Conservation (phyloP, 1,139 yeast species). For the Lodderomyces orthopsilosis region DNA sequence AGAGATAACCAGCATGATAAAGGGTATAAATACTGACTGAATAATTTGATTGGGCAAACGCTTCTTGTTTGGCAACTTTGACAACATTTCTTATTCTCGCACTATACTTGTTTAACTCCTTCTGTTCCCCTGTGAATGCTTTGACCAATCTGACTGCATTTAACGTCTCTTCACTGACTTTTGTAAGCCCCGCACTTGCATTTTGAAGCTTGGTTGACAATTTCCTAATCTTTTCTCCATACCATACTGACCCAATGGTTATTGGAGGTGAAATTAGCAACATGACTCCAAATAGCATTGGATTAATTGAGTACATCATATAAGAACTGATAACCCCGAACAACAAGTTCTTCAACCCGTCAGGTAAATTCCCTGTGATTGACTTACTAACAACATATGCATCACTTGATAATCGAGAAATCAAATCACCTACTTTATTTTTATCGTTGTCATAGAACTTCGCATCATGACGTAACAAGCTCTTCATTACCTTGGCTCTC, state of each 20-base stretch:
- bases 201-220: conserved; percentile 45
- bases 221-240: conserved; percentile 46
- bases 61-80: conserved; percentile 44
- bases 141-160: conserved; percentile 45
- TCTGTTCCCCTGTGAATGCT: conserved; percentile 47
- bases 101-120: conserved; percentile 41
- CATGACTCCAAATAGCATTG: conserved; percentile 47
- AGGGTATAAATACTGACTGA: conserved; percentile 45
- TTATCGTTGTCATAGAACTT: conserved; percentile 51
- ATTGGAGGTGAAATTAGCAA: conserved; percentile 54
- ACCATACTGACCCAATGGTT: conserved; percentile 49
- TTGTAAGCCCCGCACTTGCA: conserved; percentile 47
- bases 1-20: conserved; percentile 45
- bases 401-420: conserved; percentile 51
- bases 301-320: conserved; percentile 49
- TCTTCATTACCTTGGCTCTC: conserved; percentile 47
- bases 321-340: conserved; percentile 46
- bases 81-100: conserved; percentile 42
- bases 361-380: conserved; percentile 46
- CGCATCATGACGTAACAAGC: conserved; percentile 50
- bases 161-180: conserved; percentile 46
- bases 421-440: conserved; percentile 55
- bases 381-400: conserved; percentile 52
- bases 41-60: conserved; percentile 48
- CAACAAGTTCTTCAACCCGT: conserved; percentile 45